Evolutionary conservation across 2,329 filamentous ascomycete species (phyloP).

Genomic region (Colletotrichum sp.): DNA sequence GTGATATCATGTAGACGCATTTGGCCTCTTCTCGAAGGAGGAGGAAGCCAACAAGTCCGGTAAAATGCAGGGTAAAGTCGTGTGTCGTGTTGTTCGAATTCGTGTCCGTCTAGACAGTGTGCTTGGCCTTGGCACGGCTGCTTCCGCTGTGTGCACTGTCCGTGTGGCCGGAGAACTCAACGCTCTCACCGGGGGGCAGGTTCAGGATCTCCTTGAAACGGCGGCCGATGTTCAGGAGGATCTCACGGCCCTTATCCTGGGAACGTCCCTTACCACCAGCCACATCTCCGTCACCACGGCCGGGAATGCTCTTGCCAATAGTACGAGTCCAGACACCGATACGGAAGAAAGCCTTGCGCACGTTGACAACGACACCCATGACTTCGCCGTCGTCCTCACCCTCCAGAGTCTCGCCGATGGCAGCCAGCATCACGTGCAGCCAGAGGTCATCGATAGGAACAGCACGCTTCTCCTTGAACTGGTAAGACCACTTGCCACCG

Average conservation of each 20-base stretch:
- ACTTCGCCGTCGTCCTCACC: conserved; percentile 94
- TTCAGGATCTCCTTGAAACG: conserved; percentile 93
- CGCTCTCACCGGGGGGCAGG: conserved; percentile 74
- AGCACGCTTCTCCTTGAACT: conserved; percentile 93
- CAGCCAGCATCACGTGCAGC: conserved; percentile 95
- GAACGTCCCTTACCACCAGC: conserved; percentile 80
- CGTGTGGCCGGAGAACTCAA: conserved; percentile 97
- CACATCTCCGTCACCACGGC: conserved; percentile 74
- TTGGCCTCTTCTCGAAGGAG: neutral
- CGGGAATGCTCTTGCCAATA: conserved; percentile 82
- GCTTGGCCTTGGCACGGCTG: conserved; percentile 95
- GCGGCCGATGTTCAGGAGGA: conserved; percentile 82
- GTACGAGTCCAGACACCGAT: conserved; percentile 97
- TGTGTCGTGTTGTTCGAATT: conserved; percentile 1
- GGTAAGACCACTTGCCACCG: conserved; percentile 98
- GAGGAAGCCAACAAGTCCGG: neutral
- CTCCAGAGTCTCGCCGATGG: conserved; percentile 97
- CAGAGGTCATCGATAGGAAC: conserved; percentile 94
- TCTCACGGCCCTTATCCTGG: conserved; percentile 82
- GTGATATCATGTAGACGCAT: conserved; percentile 13
- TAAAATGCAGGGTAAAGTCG: conserved; percentile 10
- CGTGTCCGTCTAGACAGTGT: conserved; percentile 67
- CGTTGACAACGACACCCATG: conserved; percentile 99
- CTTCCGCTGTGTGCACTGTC: conserved; percentile 93
- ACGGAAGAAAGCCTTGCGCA: conserved; percentile 97